These are phyloP conservation scores for Elongisporangium senticosum DNA, from an alignment of 352 stramenopile species.

Conservation along the genomic window DNA sequence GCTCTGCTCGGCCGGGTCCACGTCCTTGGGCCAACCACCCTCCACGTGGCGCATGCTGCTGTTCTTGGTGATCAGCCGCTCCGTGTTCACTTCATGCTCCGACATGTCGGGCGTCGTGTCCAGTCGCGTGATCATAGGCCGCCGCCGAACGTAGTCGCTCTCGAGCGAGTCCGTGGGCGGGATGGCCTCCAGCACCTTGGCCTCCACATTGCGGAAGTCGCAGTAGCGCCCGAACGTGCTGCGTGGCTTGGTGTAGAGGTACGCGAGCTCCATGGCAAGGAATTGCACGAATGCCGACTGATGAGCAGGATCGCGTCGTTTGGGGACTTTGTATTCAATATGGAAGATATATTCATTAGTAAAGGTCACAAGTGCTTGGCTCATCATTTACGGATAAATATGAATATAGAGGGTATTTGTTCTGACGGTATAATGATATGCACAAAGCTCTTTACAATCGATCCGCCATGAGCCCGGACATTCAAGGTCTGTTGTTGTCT, in stretches of 20 bases:
- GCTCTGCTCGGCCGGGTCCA: constrained; percentile 94
- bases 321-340: constrained; percentile 8
- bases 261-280: constrained; percentile 80
- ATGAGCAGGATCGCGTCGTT: constrained; percentile 22
- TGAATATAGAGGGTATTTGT: neutral
- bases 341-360: neutral
- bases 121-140: constrained; percentile 82
- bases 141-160: constrained; percentile 86
- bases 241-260: constrained; percentile 88
- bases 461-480: neutral
- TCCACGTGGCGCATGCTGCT: constrained; percentile 94
- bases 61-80: constrained; percentile 90
- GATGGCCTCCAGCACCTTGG: constrained; percentile 89
- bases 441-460: neutral
- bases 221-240: constrained; percentile 92
- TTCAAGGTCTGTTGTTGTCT: neutral
- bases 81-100: constrained; percentile 93
- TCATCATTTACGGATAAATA: no score
- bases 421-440: neutral
- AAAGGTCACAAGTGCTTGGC: no score
- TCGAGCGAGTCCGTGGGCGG: constrained; percentile 79
- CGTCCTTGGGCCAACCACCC: constrained; percentile 96
- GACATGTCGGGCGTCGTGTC: constrained; percentile 90
- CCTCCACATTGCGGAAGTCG: constrained; percentile 88
- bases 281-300: neutral